phyloP scores from a whole-genome alignment of 805 yeast genomes.

The Saturnispora zaruensis region DNA sequence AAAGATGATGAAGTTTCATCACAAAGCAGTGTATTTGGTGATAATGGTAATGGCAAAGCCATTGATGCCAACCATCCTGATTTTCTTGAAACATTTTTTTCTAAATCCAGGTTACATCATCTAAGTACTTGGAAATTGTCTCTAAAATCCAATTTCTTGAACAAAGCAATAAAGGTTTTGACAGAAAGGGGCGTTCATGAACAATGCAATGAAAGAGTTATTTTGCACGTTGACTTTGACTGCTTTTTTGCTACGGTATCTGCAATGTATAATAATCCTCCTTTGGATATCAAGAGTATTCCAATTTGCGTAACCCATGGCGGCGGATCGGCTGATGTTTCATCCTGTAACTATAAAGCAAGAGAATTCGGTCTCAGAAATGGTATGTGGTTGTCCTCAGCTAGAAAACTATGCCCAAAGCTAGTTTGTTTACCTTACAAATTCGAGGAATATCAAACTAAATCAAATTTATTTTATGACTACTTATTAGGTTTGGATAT shows the following conservation, averaged over 20 bases:
- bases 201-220: constrained; percentile 19
- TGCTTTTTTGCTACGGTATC: constrained; percentile 90
- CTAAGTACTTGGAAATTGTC: constrained; percentile 81
- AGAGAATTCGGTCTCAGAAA: constrained; percentile 68
- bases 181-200: constrained; percentile 7
- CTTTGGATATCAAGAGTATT: constrained; percentile 38
- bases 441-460: constrained; percentile 60
- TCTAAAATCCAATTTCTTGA: constrained; percentile 51
- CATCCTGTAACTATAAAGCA: constrained; percentile 88
- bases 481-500: constrained; percentile 39
- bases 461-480: constrained; percentile 58
- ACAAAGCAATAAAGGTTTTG: constrained; percentile 31
- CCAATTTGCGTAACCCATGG: constrained; percentile 63
- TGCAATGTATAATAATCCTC: constrained; percentile 41
- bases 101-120: constrained; percentile 80
- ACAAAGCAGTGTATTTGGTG: neutral
- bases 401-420: constrained; percentile 52
- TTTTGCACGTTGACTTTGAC: constrained; percentile 86
- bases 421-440: constrained; percentile 60
- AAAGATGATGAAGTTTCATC: constrained; percentile 11
- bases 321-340: constrained; percentile 62
- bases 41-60: neutral
- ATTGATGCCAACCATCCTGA: constrained; percentile 69
- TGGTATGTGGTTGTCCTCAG: constrained; percentile 84
- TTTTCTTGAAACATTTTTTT: constrained; percentile 63